phyloP scores from a whole-genome alignment of 805 yeast species.

The Pichia pseudocactophila region DNA sequence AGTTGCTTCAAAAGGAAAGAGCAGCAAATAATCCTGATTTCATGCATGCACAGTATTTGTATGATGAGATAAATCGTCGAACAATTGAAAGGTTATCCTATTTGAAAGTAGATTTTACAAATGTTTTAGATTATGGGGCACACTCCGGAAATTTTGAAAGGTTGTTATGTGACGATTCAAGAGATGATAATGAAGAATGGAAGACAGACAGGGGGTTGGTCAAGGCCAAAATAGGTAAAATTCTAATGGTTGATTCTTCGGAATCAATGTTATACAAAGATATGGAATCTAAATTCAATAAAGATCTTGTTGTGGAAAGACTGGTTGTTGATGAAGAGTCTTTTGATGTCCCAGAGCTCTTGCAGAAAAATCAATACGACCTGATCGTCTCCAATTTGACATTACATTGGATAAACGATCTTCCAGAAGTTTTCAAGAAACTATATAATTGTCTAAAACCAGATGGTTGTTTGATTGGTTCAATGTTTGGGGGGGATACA shows the following conservation, averaged over 20 bases:
- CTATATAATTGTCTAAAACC: constrained; percentile 57
- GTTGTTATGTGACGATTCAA: constrained; percentile 30
- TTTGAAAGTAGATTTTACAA: constrained; percentile 52
- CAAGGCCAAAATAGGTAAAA: constrained; percentile 39
- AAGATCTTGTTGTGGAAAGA: constrained; percentile 37
- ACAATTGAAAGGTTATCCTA: constrained; percentile 71
- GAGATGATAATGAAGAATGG: constrained; percentile 30
- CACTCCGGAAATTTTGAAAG: constrained; percentile 51
- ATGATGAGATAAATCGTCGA: constrained; percentile 64
- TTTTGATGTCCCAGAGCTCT: constrained; percentile 36
- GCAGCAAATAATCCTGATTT: constrained; percentile 39
- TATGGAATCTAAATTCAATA: constrained; percentile 34
- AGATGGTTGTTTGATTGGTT: constrained; percentile 75
- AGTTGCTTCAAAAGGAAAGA: constrained; percentile 49
- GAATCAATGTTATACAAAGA: constrained; percentile 45
- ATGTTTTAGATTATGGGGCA: constrained; percentile 64
- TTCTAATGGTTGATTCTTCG: constrained; percentile 64
- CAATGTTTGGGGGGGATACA: constrained; percentile 79
- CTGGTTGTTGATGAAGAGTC: constrained; percentile 61
- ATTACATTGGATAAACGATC: constrained; percentile 79
- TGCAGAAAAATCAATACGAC: constrained; percentile 39
- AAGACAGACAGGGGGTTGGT: constrained; percentile 47
- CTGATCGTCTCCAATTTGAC: constrained; percentile 67
- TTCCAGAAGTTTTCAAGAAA: constrained; percentile 54
- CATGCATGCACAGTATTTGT: constrained; percentile 58